These are phyloP conservation scores for Pseudocercospora cruenta DNA, from an alignment of 2,329 filamentous ascomycete genomes.

Conservation along the genomic window DNA sequence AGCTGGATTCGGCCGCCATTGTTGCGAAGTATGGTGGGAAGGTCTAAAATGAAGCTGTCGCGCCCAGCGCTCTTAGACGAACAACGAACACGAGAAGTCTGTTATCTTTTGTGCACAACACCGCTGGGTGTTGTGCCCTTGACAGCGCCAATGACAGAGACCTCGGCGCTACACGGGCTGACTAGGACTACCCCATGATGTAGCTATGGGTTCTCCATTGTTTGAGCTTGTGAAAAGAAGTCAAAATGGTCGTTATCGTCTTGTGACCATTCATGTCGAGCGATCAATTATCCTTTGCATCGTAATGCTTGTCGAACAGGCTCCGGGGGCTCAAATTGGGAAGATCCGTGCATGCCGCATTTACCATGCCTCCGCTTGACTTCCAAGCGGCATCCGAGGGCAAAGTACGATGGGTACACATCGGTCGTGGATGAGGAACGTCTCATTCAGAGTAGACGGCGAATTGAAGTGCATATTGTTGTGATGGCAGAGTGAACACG, in stretches of 20 bases:
- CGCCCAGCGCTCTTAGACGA: not conserved
- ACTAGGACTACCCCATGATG: not conserved
- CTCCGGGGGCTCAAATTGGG: not conserved
- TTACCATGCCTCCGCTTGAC: not conserved
- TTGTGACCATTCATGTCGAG: not conserved
- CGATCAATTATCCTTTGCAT: not conserved
- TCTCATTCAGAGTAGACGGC: not conserved
- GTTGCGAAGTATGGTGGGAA: not conserved
- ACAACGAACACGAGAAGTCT: not conserved
- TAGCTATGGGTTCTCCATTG: constrained; percentile 4
- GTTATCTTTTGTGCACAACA: not conserved
- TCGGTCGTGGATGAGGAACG: not conserved
- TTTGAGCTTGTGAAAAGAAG: not conserved
- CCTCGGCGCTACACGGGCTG: not conserved
- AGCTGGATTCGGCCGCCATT: not conserved
- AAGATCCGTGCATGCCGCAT: not conserved
- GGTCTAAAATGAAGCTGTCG: not conserved
- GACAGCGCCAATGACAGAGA: not conserved
- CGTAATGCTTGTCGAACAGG: not conserved
- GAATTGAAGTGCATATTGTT: not conserved
- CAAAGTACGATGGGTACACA: not conserved
- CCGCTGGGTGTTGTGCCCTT: not conserved
- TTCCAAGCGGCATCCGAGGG: not conserved
- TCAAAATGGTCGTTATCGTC: not conserved
- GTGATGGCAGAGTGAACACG: not conserved